Percentiles rank a stretch among this genome's conserved stretches.
Evolutionary conservation across 139 green algal species (phyloP).

Genomic region (Picochlorum sp.): DNA sequence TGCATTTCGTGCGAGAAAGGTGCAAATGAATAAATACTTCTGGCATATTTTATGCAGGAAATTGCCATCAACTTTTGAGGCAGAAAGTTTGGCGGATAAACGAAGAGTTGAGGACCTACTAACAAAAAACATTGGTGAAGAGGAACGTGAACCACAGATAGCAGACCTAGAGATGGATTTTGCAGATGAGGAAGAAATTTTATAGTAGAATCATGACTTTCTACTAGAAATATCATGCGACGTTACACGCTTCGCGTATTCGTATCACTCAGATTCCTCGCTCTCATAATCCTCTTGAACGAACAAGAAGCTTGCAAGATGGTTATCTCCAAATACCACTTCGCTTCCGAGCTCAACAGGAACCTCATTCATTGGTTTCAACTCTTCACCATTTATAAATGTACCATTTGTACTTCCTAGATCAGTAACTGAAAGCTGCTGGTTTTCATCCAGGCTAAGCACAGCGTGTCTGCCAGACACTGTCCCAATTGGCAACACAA

Average conservation of each 20-base stretch:
- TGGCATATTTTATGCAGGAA: no score
- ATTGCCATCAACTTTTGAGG: no score
- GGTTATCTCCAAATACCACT: slow-evolving; percentile 31
- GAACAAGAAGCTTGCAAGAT: slow-evolving; percentile 9
- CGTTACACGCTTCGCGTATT: background rate
- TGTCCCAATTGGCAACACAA: slow-evolving; percentile 34
- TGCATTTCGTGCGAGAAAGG: no score
- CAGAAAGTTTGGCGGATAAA: background rate
- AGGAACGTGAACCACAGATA: background rate
- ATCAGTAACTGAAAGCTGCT: slow-evolving; percentile 35
- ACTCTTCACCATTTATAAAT: slow-evolving; percentile 38
- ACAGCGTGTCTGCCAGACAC: slow-evolving; percentile 30
- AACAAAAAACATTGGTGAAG: background rate
- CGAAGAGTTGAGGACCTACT: background rate
- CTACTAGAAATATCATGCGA: background rate
- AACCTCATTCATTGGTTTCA: slow-evolving; percentile 27
- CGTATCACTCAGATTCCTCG: background rate
- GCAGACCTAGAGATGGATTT: background rate
- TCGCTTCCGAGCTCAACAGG: slow-evolving; percentile 13
- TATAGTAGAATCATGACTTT: no score
- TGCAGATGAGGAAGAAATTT: background rate
- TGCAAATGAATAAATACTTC: no score
- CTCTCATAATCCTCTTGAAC: background rate
- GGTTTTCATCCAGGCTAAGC: slow-evolving; percentile 22
- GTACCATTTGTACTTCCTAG: slow-evolving; percentile 54